These are phyloP conservation scores for Amaranthus tricolor DNA, from an alignment of 179 eudicot genomes.

Conservation along the genomic window DNA sequence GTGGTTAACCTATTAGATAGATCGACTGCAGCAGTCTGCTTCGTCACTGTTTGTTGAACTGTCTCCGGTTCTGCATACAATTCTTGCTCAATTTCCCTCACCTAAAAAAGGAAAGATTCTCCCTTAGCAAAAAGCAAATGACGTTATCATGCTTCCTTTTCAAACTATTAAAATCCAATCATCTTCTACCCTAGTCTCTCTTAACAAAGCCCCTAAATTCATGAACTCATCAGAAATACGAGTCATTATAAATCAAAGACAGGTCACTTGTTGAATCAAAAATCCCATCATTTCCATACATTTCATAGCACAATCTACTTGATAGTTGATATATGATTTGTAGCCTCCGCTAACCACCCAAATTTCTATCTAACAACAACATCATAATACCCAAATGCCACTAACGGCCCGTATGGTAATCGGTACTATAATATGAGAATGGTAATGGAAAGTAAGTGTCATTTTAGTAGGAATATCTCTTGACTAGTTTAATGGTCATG, in stretches of 20 bases:
- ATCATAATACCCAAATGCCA: background rate
- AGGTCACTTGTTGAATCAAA: background rate
- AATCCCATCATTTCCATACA: background rate
- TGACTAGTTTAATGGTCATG: too few species aligned
- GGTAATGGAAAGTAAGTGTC: too few species aligned
- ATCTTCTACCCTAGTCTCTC: background rate
- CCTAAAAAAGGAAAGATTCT: slow-evolving; percentile 35
- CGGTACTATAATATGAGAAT: too few species aligned
- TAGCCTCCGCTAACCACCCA: background rate
- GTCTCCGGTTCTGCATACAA: slow-evolving; percentile 48
- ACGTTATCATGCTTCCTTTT: background rate
- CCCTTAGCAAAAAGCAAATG: background rate
- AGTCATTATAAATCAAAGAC: background rate
- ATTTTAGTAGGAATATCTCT: too few species aligned
- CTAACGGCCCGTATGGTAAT: background rate
- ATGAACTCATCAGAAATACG: background rate
- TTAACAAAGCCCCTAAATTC: background rate
- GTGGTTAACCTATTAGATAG: slow-evolving; percentile 68
- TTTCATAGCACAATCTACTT: background rate
- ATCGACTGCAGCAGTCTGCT: slow-evolving; percentile 79
- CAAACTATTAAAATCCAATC: background rate
- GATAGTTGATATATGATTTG: too few species aligned
- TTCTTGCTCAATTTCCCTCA: slow-evolving; percentile 78
- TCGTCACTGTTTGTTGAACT: slow-evolving; percentile 58
- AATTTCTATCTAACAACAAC: background rate